phyloP scores from a whole-genome alignment of 352 stramenopile species.

The Phytopythium boreale region DNA sequence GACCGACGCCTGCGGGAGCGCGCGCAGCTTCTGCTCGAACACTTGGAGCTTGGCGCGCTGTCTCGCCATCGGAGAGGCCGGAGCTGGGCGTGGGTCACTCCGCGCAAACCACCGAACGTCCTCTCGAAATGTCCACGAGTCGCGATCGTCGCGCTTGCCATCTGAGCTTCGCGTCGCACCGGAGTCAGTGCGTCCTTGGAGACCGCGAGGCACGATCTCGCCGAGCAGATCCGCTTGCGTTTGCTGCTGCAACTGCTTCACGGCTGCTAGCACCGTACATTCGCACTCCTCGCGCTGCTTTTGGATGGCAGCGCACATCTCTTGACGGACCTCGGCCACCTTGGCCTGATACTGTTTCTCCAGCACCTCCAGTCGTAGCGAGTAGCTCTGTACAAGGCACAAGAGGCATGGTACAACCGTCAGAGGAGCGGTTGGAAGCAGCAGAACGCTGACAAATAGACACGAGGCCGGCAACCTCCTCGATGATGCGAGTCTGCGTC shows the following conservation, averaged over 20 bases:
- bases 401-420: neutral
- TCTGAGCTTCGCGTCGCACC: neutral
- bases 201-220: neutral
- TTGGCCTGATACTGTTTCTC: constrained; percentile 59
- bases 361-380: constrained; percentile 53
- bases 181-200: neutral
- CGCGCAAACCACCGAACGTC: constrained; percentile 9
- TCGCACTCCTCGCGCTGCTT: constrained; percentile 39
- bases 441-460: neutral
- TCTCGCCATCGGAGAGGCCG: constrained; percentile 38
- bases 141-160: neutral
- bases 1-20: constrained; percentile 47
- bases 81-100: neutral
- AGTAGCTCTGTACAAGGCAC: constrained; percentile 30
- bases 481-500: constrained; percentile 38
- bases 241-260: constrained; percentile 47
- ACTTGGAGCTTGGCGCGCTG: constrained; percentile 53
- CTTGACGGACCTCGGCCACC: constrained; percentile 48
- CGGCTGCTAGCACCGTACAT: constrained; percentile 27
- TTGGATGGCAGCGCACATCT: constrained; percentile 47
- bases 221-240: constrained; percentile 26
- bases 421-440: neutral
- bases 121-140: constrained; percentile 6
- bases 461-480: constrained; percentile 28
- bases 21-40: constrained; percentile 51